Base-by-base conservation (phyloP, 2,329 filamentous ascomycete species). In the Arthrobotrys entomopaga region DNA sequence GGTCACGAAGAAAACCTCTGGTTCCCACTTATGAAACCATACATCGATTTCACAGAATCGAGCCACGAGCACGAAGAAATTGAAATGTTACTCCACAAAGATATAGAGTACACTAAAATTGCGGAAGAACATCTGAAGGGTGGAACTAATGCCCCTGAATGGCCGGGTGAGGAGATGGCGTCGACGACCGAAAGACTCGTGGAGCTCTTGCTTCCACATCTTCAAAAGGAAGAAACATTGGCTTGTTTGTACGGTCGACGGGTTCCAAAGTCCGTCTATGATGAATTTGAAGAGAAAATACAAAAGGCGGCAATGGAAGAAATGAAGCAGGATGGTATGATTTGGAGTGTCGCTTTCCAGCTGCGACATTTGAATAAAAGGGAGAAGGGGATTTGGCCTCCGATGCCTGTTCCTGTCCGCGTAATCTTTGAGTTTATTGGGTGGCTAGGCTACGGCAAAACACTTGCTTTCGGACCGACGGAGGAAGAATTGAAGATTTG, bases 51-150 rank as follows among this genome's bases (percentile, higher is more conserved):
- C 46, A 54, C 66, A 4, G 76, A 77, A 29, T 77, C 76, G 4
- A 72, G 52, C 22, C 66, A 76, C 50, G 76, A 77, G 46, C 76
- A 77, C 46, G 76, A 77, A 19, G 76, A 73, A 50, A 77, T 77
- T 20, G 53, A 72, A 16, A 61, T 16, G 3, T 40, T 70, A 10
- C 60, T 77, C 29, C 56, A 40, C 4, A 26, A 57, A 13, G 26
- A 66, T 24, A 56, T 70, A 15, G 72, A 73, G 42, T 72, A 67
- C 13, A 22, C 58, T 3, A 74, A 71, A 20, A 57, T 40, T 8
- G 66, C 65, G 1, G 58, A 72, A 29, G 65, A 57, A 13, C 57
- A 75, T 24, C 34, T 77, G 13, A 72, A 74, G 19, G 70, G 63
- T n/a, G 63, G 70, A 15, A 15, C 58, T 3, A 50, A 61, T 10